Conservation (phyloP, 306 rosid species). For the Pterocarpus macrocarpus region DNA sequence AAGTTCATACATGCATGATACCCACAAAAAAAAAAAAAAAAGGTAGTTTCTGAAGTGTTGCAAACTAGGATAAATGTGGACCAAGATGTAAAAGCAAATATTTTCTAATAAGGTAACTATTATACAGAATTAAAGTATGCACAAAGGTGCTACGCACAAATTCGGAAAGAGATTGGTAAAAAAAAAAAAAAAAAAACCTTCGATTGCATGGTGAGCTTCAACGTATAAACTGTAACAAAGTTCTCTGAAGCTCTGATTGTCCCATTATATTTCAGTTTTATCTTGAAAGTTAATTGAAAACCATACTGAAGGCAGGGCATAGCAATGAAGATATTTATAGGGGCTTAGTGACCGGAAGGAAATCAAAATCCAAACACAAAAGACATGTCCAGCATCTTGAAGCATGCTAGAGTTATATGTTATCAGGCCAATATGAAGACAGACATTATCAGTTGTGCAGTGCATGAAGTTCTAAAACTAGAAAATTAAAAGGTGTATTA, state of each 20-base stretch:
- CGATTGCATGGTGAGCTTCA: background rate
- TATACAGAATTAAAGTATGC: background rate
- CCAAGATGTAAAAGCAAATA: background rate
- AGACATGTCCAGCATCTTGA: background rate
- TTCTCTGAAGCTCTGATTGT: too few relatives aligned
- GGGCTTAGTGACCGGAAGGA: too few relatives aligned
- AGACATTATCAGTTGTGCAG: constrained; percentile 9
- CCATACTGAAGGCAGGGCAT: too few relatives aligned
- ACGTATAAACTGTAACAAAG: background rate
- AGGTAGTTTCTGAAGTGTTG: background rate
- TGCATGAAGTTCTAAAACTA: constrained; percentile 2
- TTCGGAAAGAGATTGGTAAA: background rate
- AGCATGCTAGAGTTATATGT: background rate
- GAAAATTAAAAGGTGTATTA: constrained; percentile 9
- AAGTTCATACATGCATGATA: background rate
- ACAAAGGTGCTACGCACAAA: too few relatives aligned
- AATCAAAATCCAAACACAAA: too few relatives aligned
- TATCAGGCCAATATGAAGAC: constrained; percentile 14
- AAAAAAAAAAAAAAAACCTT: background rate
- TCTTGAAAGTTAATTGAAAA: too few relatives aligned
- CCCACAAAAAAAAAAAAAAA: background rate
- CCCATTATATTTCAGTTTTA: too few relatives aligned
- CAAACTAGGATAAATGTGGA: constrained; percentile 1
- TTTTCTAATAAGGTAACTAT: background rate
- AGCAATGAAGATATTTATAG: too few relatives aligned